These are phyloP conservation scores for Knoxdaviesia capensis DNA, from an alignment of 2,329 filamentous ascomycete species.

Conservation along the genomic window DNA sequence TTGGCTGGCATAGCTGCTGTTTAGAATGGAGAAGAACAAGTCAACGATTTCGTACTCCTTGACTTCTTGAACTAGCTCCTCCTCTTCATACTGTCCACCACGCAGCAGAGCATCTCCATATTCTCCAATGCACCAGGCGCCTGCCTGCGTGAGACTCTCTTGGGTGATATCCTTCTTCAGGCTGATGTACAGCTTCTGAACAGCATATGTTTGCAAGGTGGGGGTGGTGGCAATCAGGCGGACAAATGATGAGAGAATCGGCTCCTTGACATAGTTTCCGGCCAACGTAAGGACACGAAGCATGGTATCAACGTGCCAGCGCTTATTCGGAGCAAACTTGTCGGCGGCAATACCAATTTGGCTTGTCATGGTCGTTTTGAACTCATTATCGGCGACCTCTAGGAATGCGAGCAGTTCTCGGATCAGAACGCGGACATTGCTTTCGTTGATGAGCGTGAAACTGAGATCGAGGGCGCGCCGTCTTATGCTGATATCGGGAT, in stretches of 20 bases:
- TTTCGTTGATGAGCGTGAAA: constrained; percentile 94
- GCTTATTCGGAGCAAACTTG: constrained; percentile 86
- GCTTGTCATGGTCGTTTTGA: constrained; percentile 95
- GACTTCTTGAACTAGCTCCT: constrained; percentile 64
- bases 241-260: constrained; percentile 91
- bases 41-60: constrained; percentile 82
- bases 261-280: constrained; percentile 93
- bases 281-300: constrained; percentile 80
- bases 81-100: constrained; percentile 83
- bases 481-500: constrained; percentile 95
- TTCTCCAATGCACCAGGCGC: constrained; percentile 94
- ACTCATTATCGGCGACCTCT: constrained; percentile 93
- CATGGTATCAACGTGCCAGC: constrained; percentile 98
- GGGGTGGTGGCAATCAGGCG: constrained; percentile 86
- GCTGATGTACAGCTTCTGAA: constrained; percentile 80
- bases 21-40: constrained; percentile 77
- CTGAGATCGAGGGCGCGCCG: constrained; percentile 89
- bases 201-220: constrained; percentile 88
- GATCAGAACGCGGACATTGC: constrained; percentile 84
- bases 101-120: constrained; percentile 80
- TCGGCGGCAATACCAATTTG: constrained; percentile 96
- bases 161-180: constrained; percentile 95
- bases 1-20: constrained; percentile 85
- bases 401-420: constrained; percentile 86
- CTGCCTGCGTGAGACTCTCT: constrained; percentile 81